Conservation (phyloP, 768 basidiomycete species). For the Termitomyces sp. region DNA sequence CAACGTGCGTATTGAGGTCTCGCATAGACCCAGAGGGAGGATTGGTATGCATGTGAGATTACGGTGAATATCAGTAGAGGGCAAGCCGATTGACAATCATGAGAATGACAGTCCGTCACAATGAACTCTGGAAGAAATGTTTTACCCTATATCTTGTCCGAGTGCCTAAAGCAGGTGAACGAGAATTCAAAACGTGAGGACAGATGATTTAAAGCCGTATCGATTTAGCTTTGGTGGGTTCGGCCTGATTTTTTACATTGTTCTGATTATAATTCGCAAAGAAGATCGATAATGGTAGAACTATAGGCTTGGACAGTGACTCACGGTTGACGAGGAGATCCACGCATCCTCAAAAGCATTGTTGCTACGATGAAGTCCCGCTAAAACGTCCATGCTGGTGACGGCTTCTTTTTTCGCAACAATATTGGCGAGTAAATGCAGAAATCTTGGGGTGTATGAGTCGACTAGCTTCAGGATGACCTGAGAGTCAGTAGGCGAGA, state of each 20-base stretch:
- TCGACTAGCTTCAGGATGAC: slow-evolving; percentile 15
- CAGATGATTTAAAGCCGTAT: not conserved
- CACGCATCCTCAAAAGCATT: not conserved
- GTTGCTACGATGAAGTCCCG: not conserved
- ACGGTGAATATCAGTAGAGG: no score
- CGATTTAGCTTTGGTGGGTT: not conserved
- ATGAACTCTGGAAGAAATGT: no score
- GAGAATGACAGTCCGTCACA: no score
- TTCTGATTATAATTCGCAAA: not conserved
- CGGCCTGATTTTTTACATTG: not conserved
- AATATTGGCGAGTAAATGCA: slow-evolving; percentile 14
- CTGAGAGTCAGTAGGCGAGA: slow-evolving; percentile 16
- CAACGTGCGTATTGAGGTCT: no score
- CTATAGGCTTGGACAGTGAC: not conserved
- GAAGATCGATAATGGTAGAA: not conserved
- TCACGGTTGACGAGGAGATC: not conserved
- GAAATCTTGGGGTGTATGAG: slow-evolving; percentile 12
- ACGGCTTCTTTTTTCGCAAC: slow-evolving; percentile 22
- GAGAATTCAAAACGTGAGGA: no score
- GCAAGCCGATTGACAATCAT: no score
- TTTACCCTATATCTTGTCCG: no score
- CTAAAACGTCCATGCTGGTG: slow-evolving; percentile 8
- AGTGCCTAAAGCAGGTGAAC: no score
- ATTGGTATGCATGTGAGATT: no score
- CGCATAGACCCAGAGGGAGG: no score